Evolutionary conservation across 129 eudicot species (phyloP).

Genomic region (Escallonia herrerae): DNA sequence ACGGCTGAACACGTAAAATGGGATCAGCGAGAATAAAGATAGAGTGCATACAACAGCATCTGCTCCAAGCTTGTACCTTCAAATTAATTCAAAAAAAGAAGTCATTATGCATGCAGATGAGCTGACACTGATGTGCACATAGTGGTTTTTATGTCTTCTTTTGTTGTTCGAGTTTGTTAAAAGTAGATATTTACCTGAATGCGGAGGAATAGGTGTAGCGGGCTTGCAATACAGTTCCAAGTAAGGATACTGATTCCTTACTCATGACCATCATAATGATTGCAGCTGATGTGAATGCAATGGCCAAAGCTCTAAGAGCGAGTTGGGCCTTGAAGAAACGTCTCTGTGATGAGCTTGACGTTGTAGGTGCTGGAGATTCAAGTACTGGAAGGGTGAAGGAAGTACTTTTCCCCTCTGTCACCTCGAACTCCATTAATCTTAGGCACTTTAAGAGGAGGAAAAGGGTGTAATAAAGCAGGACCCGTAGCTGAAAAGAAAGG

Average conservation of each 20-base stretch:
- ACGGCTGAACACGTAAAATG: not conserved
- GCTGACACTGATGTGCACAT: not conserved
- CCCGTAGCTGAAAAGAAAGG: too few relatives aligned
- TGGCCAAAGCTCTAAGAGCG: conserved; percentile 14
- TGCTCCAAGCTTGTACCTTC: conserved; percentile 19
- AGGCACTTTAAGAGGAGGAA: not conserved
- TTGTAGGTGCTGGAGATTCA: not conserved
- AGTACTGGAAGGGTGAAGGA: not conserved
- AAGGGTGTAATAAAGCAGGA: not conserved
- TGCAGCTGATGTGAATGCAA: conserved; percentile 15
- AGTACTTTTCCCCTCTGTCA: not conserved
- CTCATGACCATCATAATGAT: conserved; percentile 6
- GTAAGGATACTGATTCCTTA: conserved; percentile 3
- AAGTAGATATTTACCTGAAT: conserved; percentile 6
- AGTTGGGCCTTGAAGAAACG: conserved; percentile 11
- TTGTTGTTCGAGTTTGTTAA: not conserved
- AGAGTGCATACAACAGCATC: conserved; percentile 10
- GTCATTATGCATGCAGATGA: not conserved
- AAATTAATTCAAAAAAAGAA: not conserved
- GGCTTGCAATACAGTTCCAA: conserved; percentile 13
- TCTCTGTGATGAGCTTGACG: too few relatives aligned
- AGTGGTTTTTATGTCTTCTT: not conserved
- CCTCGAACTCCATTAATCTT: conserved; percentile 1
- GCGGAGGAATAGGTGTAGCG: conserved; percentile 25
- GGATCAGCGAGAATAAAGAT: conserved; percentile 13